Evolutionary conservation across 139 green algal genomes (phyloP).

Genomic region (Gonium pectorale): DNA sequence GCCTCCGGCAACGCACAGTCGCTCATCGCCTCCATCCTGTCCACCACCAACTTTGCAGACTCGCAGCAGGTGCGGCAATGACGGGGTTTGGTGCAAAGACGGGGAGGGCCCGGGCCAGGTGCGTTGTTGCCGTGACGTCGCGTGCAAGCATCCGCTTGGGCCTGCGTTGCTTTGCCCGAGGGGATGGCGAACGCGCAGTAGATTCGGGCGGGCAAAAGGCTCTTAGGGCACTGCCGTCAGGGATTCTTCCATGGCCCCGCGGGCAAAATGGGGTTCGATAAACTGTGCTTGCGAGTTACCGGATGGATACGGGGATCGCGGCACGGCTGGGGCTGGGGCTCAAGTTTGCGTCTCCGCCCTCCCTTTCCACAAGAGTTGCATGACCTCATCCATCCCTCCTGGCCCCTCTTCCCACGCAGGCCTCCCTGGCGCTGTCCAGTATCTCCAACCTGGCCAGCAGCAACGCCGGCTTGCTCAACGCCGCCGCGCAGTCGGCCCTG

Average conservation of each 20-base stretch:
- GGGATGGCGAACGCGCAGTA: background rate
- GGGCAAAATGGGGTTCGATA: background rate
- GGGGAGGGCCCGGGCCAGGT: no score
- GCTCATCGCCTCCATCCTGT: background rate
- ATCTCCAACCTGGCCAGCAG: background rate
- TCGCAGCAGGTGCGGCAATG: background rate
- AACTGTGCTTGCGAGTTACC: background rate
- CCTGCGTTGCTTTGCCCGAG: background rate
- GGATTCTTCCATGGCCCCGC: background rate
- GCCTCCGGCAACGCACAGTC: background rate
- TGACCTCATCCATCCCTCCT: background rate
- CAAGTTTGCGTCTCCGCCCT: background rate
- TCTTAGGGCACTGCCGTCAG: background rate
- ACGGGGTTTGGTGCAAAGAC: background rate
- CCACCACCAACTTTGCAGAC: background rate
- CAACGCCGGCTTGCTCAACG: no score
- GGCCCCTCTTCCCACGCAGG: background rate
- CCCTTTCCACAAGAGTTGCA: background rate
- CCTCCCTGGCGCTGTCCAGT: background rate
- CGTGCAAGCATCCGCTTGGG: background rate
- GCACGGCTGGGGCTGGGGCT: background rate
- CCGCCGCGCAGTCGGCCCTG: no score
- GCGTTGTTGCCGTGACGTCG: no score
- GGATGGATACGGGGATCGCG: no score
- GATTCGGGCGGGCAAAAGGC: background rate